Evolutionary conservation across 345 rosid genomes (phyloP).

Genomic region (Geranium rotundifolium): DNA sequence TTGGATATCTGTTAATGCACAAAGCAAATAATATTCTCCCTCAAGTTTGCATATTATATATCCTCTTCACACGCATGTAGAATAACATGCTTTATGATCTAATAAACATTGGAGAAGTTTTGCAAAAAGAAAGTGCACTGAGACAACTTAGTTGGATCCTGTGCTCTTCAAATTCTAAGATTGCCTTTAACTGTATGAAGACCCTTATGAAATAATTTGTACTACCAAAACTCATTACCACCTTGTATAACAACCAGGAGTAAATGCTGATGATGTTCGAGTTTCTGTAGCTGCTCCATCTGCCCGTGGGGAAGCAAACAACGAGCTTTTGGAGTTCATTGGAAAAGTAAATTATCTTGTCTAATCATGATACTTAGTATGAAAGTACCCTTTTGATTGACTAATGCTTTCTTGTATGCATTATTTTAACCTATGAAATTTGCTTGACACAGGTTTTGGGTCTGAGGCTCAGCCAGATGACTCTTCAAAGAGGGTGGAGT

Average conservation of each 20-base stretch:
- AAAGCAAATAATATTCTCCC: neutral
- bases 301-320: slow-evolving; percentile 98
- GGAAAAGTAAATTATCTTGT: slow-evolving; percentile 39
- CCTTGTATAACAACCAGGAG: slow-evolving; percentile 37
- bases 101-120: no score
- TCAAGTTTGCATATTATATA: neutral
- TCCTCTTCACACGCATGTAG: neutral
- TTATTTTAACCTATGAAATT: neutral
- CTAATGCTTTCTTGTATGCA: neutral
- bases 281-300: slow-evolving; percentile 94
- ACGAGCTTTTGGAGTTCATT: slow-evolving; percentile 94
- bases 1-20: neutral
- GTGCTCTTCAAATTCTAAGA: neutral
- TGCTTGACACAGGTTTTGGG: slow-evolving; percentile 45
- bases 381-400: no score
- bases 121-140: neutral
- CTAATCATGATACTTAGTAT: neutral
- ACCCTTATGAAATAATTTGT: neutral
- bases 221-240: neutral
- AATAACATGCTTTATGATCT: neutral
- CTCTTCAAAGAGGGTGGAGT: slow-evolving; percentile 93
- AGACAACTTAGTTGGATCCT: neutral
- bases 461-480: slow-evolving; percentile 73
- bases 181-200: neutral
- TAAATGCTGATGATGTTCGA: slow-evolving; percentile 96